Percentiles rank a stretch among this genome's conserved stretches.
phyloP scores from a whole-genome alignment of 139 green algal genomes.

The Tetraselmis striata region DNA sequence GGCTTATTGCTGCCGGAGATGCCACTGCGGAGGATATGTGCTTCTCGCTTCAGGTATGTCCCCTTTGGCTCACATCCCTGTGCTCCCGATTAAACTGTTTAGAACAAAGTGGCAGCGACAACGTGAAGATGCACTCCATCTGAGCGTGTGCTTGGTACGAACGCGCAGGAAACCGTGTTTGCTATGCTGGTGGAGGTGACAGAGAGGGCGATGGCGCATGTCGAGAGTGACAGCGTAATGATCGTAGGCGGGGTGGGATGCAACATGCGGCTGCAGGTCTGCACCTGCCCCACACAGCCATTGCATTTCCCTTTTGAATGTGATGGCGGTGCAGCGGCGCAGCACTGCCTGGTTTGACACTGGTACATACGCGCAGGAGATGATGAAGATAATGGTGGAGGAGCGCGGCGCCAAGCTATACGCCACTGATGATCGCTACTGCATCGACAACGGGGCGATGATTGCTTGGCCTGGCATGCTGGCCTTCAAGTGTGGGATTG shows the following conservation, averaged over 20 bases:
- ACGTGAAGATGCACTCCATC: no score
- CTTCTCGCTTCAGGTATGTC: conserved; percentile 66
- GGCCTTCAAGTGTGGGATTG: conserved; percentile 42
- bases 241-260: conserved; percentile 90
- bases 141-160: background rate
- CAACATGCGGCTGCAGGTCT: conserved; percentile 74
- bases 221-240: conserved; percentile 64
- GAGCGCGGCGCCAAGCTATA: conserved; percentile 66
- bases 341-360: no score
- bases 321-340: no score
- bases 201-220: conserved; percentile 87
- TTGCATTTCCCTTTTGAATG: background rate
- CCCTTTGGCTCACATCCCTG: no score
- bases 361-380: background rate
- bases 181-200: conserved; percentile 93
- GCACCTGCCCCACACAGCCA: no score
- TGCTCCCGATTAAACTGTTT: no score
- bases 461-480: conserved; percentile 86
- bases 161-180: conserved; percentile 80
- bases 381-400: conserved; percentile 32
- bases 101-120: no score
- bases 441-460: conserved; percentile 94
- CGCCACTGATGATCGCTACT: conserved; percentile 75
- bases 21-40: conserved; percentile 77
- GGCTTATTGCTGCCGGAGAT: conserved; percentile 40